phyloP scores from a whole-genome alignment of 163 green algal genomes.

The Scenedesmus sp. region DNA sequence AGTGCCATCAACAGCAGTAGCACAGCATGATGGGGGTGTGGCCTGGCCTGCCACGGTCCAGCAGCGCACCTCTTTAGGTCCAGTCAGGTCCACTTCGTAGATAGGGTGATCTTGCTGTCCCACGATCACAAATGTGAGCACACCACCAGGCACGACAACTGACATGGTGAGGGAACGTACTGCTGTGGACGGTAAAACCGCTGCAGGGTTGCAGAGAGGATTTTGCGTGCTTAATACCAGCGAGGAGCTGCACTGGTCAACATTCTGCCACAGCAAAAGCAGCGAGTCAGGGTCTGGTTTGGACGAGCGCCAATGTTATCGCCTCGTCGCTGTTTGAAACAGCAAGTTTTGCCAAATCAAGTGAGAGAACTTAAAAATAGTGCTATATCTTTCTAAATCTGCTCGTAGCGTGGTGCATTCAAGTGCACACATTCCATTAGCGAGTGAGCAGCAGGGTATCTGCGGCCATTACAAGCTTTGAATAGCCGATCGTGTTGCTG shows the following conservation, averaged over 20 bases:
- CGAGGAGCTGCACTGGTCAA: background rate
- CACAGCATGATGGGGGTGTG: background rate
- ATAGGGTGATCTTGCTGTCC: constrained; percentile 86
- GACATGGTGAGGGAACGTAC: background rate
- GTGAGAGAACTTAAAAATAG: background rate
- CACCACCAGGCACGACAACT: constrained; percentile 12
- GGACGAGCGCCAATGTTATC: background rate
- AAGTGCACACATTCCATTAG: background rate
- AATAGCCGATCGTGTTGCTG: background rate
- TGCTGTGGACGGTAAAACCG: background rate
- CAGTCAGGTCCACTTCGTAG: constrained; percentile 86
- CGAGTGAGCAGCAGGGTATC: background rate
- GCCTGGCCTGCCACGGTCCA: background rate
- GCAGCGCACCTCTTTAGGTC: constrained; percentile 67
- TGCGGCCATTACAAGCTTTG: background rate
- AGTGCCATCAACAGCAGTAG: background rate
- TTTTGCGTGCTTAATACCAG: background rate
- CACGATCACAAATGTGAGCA: constrained; percentile 82
- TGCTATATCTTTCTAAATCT: background rate
- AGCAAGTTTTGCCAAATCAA: background rate
- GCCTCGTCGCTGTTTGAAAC: background rate
- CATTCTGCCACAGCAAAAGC: background rate
- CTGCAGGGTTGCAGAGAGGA: background rate
- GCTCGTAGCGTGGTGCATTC: background rate
- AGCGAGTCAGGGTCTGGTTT: background rate